Conservation (phyloP, 1,284 basidiomycete genomes). For the Microbotryum lychnidis-dioicae region DNA sequence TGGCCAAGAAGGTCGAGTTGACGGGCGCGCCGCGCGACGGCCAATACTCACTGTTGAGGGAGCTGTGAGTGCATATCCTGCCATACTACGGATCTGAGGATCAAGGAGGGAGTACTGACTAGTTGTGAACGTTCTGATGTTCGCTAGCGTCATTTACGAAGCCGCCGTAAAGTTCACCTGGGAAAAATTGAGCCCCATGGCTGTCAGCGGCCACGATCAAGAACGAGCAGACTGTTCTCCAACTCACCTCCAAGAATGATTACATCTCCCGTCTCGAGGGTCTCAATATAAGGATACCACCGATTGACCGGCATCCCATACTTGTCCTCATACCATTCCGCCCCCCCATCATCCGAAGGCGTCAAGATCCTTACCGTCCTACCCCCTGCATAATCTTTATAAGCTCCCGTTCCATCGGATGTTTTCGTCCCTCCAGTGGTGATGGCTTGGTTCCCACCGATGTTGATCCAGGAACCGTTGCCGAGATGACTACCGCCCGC, state of each 20-base stretch:
- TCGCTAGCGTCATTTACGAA: slow-evolving; percentile 60
- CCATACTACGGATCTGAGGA: slow-evolving; percentile 45
- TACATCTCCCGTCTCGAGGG: slow-evolving; percentile 44
- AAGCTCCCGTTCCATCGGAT: slow-evolving; percentile 32
- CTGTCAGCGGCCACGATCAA: slow-evolving; percentile 37
- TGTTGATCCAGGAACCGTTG: slow-evolving; percentile 41
- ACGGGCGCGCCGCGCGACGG: slow-evolving; percentile 9
- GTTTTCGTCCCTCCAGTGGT: slow-evolving; percentile 33
- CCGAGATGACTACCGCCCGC: slow-evolving; percentile 38
- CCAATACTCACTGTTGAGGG: slow-evolving; percentile 31
- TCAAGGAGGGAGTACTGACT: slow-evolving; percentile 57
- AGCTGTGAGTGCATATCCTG: slow-evolving; percentile 40
- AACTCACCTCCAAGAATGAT: slow-evolving; percentile 43
- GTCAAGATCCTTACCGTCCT: slow-evolving; percentile 53
- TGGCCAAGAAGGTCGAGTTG: slow-evolving; percentile 11
- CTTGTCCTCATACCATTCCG: slow-evolving; percentile 49
- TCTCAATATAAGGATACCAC: slow-evolving; percentile 64
- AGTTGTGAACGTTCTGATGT: slow-evolving; percentile 73
- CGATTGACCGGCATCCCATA: slow-evolving; percentile 55
- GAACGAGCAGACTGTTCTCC: neutral
- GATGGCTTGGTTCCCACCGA: slow-evolving; percentile 41
- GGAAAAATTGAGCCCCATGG: slow-evolving; percentile 41
- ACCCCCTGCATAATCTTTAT: slow-evolving; percentile 56
- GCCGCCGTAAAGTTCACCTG: slow-evolving; percentile 51
- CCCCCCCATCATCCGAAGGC: slow-evolving; percentile 57